These are phyloP conservation scores for Closterium sp. DNA, from an alignment of 139 green algal genomes.

Conservation along the genomic window DNA sequence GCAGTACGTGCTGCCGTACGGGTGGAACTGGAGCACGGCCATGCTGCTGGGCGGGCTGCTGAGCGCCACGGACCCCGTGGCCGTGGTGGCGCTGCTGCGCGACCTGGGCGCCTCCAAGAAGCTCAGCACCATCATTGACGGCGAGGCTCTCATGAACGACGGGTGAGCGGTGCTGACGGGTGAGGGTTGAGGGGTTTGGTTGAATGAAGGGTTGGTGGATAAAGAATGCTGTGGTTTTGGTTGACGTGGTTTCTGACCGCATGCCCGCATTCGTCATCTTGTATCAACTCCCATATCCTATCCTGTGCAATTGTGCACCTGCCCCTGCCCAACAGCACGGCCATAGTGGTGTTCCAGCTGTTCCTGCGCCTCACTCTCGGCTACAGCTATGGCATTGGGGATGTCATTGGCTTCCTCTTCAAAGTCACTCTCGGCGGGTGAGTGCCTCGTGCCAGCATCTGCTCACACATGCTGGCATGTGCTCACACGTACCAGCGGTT, in stretches of 20 bases:
- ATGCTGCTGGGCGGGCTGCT: conserved; percentile 64
- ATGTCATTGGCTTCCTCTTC: conserved; percentile 41
- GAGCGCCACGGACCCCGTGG: conserved; percentile 73
- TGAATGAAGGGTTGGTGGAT: not conserved
- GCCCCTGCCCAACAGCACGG: not conserved
- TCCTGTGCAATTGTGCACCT: not conserved
- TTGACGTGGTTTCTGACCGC: not conserved
- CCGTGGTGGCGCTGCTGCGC: conserved; percentile 67
- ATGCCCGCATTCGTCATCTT: not conserved
- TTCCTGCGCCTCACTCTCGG: conserved; percentile 31
- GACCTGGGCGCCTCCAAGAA: conserved; percentile 64
- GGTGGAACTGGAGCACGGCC: conserved; percentile 18
- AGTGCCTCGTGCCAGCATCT: not conserved
- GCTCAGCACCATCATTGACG: conserved; percentile 67
- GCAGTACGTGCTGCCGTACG: conserved; percentile 41
- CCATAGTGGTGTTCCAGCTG: conserved; percentile 46
- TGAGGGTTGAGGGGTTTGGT: not conserved
- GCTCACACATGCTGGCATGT: no score
- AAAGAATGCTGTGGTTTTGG: not conserved
- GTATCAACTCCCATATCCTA: not conserved
- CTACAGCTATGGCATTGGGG: conserved; percentile 10
- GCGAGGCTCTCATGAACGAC: conserved; percentile 81
- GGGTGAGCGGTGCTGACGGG: conserved; percentile 48
- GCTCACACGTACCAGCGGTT: no score
- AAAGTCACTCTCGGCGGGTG: conserved; percentile 17